phyloP scores from a whole-genome alignment of 2,329 filamentous ascomycete genomes.

The Podosphaera fusca region DNA sequence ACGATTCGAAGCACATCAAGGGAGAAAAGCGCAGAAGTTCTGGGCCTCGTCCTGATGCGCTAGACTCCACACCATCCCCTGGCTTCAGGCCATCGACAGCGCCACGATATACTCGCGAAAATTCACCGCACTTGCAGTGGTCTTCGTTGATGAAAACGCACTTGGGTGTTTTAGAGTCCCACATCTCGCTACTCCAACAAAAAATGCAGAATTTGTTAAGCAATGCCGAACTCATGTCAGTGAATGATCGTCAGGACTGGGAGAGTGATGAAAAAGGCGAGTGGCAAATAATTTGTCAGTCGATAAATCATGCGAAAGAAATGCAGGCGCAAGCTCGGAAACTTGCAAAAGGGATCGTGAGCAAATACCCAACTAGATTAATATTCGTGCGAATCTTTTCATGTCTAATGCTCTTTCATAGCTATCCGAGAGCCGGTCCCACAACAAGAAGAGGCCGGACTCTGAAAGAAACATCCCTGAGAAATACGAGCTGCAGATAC shows the following conservation, averaged over 20 bases:
- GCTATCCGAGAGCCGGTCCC: conserved; percentile 5
- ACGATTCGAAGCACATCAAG: neutral
- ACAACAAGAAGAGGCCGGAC: conserved; percentile 9
- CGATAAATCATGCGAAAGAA: conserved; percentile 10
- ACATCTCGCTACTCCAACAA: conserved; percentile 8
- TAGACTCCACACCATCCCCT: neutral
- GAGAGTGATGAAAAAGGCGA: conserved; percentile 10
- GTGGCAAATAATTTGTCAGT: conserved; percentile 10
- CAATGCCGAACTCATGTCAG: conserved; percentile 6
- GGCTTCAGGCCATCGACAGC: neutral
- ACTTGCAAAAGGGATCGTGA: conserved; percentile 9
- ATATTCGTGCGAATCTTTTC: neutral
- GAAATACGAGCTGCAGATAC: conserved; percentile 5
- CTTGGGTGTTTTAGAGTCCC: conserved; percentile 10
- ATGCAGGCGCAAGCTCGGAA: conserved; percentile 5
- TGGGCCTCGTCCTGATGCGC: neutral
- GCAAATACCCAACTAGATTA: neutral
- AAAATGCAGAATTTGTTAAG: conserved; percentile 7
- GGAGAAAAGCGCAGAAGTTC: neutral
- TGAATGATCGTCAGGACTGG: conserved; percentile 9
- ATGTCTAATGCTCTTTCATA: conserved; percentile 3
- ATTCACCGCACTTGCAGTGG: conserved; percentile 17
- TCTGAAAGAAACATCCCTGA: conserved; percentile 7
- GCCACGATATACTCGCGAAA: neutral
- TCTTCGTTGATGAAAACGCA: conserved; percentile 12